Conservation (phyloP, 2,329 filamentous ascomycete species). For the Pseudopithomyces maydicus region DNA sequence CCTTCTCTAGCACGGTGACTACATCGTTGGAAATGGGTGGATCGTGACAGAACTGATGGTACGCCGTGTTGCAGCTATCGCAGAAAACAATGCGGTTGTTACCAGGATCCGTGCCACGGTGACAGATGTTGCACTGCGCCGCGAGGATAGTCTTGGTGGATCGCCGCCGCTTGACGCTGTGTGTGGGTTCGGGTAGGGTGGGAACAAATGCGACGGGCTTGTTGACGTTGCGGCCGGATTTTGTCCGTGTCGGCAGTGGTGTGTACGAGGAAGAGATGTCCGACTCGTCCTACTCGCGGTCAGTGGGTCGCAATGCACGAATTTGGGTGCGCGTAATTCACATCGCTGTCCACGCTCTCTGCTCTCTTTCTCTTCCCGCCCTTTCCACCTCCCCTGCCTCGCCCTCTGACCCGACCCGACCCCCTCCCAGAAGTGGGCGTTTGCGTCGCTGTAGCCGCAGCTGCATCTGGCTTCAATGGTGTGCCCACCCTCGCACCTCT, state of each 20-base stretch:
- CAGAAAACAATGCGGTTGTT: slow-evolving; percentile 85
- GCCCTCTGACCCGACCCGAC: slow-evolving; percentile 41
- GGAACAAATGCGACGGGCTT: slow-evolving; percentile 69
- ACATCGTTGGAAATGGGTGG: slow-evolving; percentile 74
- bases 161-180: slow-evolving; percentile 61
- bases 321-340: slow-evolving; percentile 21
- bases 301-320: slow-evolving; percentile 12
- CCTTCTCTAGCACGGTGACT: slow-evolving; percentile 67
- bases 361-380: slow-evolving; percentile 47
- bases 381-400: slow-evolving; percentile 41
- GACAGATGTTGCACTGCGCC: slow-evolving; percentile 72
- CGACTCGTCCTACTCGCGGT: slow-evolving; percentile 40
- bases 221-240: slow-evolving; percentile 74
- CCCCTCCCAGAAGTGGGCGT: slow-evolving; percentile 42
- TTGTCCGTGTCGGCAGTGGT: slow-evolving; percentile 68
- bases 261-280: slow-evolving; percentile 54
- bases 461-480: slow-evolving; percentile 38
- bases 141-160: slow-evolving; percentile 58
- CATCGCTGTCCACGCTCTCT: slow-evolving; percentile 44
- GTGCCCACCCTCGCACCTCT: slow-evolving; percentile 42
- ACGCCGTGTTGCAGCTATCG: slow-evolving; percentile 77
- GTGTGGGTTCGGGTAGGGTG: slow-evolving; percentile 55
- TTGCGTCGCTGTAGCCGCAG: slow-evolving; percentile 25
- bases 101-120: slow-evolving; percentile 71
- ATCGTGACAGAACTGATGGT: slow-evolving; percentile 82